Base-by-base conservation (phyloP, 495 filamentous ascomycete species). In the Amorphotheca resinae region DNA sequence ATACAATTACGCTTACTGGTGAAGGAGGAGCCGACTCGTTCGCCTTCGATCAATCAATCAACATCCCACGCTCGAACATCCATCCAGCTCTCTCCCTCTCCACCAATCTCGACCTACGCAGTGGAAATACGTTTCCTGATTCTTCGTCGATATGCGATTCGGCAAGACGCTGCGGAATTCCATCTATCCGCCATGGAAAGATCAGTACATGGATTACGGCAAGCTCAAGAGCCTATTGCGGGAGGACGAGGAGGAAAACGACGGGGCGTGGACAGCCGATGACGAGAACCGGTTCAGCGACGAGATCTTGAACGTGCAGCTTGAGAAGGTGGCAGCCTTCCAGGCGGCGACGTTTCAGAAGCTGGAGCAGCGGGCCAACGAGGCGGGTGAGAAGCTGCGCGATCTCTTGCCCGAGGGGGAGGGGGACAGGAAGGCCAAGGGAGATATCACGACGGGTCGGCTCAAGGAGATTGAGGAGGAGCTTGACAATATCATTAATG, bases 221-320 rank as follows among this genome's bases (percentile, higher is more conserved):
- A 93, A 88, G 68, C 76, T 98, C 35, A 96, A 98, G 67, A 67
- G 71, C 42, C 73, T 98, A 30, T 65, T 98, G 32, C 77, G 84
- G 22, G 91, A 98, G 53, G 76, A 81, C 44, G 54, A 51, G 33
- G 67, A 73, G n/a, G 70, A 73, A 11, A 70, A 79, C 7, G 65
- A 70, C 47, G 59, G 62, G 53, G 66, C 63, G 26, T 98, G 91
- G 91, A 96, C 93, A 25, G 87, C 94, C 46, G 78, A 87, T n/a
- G 91, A 98, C 62, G 91, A 96, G 67, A 80, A 80, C 46, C 69
- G 69, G 9, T 98, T 98, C 61, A 88, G 93, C 52, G 87, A 95
- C 55, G 91, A 95, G 68, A 64, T 95, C 40, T 70, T 95, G 55
- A 98, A 95, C 59, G 77, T 80, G 4, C 86, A 98, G 65, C 69